Evolutionary conservation across 192 early-diverging fungal genomes (phyloP).

Genomic region (Coemansia sp.): DNA sequence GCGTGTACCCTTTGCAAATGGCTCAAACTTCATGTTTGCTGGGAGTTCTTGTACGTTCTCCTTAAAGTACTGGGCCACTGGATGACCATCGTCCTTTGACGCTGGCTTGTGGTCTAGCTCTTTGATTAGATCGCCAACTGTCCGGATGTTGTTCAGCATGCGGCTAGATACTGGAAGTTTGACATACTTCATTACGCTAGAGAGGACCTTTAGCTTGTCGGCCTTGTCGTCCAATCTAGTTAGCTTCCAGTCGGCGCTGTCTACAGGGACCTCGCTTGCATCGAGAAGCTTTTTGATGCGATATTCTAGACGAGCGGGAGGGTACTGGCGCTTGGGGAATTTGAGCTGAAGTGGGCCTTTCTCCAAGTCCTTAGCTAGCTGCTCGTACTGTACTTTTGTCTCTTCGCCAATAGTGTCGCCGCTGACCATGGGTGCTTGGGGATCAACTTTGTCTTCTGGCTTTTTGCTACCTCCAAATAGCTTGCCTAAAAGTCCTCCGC

Average conservation of each 20-base stretch:
- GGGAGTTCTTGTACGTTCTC: slow-evolving; percentile 31
- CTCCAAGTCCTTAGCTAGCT: not conserved
- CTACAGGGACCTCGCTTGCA: slow-evolving; percentile 19
- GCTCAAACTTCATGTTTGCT: slow-evolving; percentile 56
- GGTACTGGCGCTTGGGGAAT: slow-evolving; percentile 35
- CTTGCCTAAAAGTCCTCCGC: slow-evolving; percentile 26
- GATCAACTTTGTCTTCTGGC: slow-evolving; percentile 1
- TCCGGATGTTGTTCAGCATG: slow-evolving; percentile 49
- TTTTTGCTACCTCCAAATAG: slow-evolving; percentile 40
- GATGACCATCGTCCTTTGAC: slow-evolving; percentile 43
- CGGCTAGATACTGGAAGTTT: slow-evolving; percentile 41
- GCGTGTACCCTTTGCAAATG: slow-evolving; percentile 39
- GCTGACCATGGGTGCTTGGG: slow-evolving; percentile 2
- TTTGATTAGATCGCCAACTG: slow-evolving; percentile 38
- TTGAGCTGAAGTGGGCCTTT: slow-evolving; percentile 12
- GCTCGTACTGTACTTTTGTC: not conserved
- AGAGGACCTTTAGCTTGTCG: slow-evolving; percentile 47
- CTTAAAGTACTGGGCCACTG: slow-evolving; percentile 41
- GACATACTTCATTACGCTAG: slow-evolving; percentile 33
- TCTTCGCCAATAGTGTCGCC: slow-evolving; percentile 13
- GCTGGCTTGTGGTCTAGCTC: slow-evolving; percentile 40
- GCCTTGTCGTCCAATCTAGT: slow-evolving; percentile 30
- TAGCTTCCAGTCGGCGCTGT: slow-evolving; percentile 37
- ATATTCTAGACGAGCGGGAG: slow-evolving; percentile 17
- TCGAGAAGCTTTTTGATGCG: slow-evolving; percentile 20